These are phyloP conservation scores for Colletotrichum siamense DNA, from an alignment of 2,329 filamentous ascomycete species.

Conservation along the genomic window DNA sequence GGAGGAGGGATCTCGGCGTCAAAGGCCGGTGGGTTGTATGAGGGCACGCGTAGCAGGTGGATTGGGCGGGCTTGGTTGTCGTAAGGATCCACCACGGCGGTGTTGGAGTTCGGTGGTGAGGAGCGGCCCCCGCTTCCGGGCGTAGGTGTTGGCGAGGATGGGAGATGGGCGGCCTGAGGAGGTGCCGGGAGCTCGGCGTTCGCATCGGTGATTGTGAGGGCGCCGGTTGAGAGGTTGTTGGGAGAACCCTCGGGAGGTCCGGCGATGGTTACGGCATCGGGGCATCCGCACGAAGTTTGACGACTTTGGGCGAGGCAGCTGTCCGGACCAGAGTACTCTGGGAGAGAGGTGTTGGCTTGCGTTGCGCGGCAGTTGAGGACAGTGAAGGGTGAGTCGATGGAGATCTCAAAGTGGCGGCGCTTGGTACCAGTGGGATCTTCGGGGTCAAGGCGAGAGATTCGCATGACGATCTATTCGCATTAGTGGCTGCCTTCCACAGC, in stretches of 20 bases:
- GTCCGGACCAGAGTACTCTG: conserved; percentile 71
- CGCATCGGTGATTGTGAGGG: conserved; percentile 45
- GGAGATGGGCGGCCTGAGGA: conserved; percentile 64
- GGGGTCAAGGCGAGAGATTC: conserved; percentile 83
- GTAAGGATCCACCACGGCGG: background rate
- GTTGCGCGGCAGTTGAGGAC: conserved; percentile 94
- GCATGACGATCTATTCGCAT: conserved; percentile 79
- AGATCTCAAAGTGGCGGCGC: conserved; percentile 91
- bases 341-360: conserved; percentile 84
- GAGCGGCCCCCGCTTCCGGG: background rate
- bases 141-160: conserved; percentile 24
- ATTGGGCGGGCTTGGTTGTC: conserved; percentile 69
- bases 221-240: conserved; percentile 66
- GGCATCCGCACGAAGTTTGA: conserved; percentile 59
- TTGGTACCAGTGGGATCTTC: conserved; percentile 75
- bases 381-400: conserved; percentile 93
- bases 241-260: conserved; percentile 68
- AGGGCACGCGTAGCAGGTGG: conserved; percentile 82
- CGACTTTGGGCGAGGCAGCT: conserved; percentile 43
- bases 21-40: conserved; percentile 87
- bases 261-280: conserved; percentile 63
- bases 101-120: conserved; percentile 14
- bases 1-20: conserved; percentile 81
- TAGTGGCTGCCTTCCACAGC: background rate
- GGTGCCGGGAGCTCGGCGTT: conserved; percentile 43